phyloP scores from a whole-genome alignment of 257 asterid species.

The Solanum arcanum region DNA sequence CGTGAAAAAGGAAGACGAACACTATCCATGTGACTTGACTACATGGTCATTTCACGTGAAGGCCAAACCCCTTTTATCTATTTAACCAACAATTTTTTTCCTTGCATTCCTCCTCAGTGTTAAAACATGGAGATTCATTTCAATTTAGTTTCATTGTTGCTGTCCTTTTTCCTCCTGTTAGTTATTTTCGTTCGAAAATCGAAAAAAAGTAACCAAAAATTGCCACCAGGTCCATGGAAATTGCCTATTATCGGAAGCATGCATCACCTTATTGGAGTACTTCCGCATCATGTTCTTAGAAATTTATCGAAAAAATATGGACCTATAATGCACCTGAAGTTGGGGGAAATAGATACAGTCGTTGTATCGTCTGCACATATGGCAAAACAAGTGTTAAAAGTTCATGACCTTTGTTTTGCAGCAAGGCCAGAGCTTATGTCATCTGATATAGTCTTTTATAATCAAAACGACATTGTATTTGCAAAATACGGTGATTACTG shows the following conservation, averaged over 20 bases:
- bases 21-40: too few species aligned
- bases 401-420: slow-evolving; percentile 1
- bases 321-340: neutral
- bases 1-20: too few species aligned
- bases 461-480: neutral
- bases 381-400: neutral
- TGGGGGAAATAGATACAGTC: slow-evolving; percentile 1
- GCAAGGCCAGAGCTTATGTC: neutral
- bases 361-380: slow-evolving; percentile 1
- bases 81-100: neutral
- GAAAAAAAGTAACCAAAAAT: neutral
- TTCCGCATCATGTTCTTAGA: neutral
- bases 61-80: too few species aligned
- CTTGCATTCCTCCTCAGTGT: neutral
- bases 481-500: neutral
- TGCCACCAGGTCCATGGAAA: slow-evolving; percentile 2
- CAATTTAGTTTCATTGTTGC: neutral
- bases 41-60: neutral
- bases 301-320: neutral
- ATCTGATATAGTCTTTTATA: neutral
- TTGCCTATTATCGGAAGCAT: neutral
- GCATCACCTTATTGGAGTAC: neutral
- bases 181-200: neutral
- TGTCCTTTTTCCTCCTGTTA: neutral
- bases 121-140: neutral